Evolutionary conservation across 352 stramenopile species (phyloP).

Genomic region (Globisporangium echinulatum): DNA sequence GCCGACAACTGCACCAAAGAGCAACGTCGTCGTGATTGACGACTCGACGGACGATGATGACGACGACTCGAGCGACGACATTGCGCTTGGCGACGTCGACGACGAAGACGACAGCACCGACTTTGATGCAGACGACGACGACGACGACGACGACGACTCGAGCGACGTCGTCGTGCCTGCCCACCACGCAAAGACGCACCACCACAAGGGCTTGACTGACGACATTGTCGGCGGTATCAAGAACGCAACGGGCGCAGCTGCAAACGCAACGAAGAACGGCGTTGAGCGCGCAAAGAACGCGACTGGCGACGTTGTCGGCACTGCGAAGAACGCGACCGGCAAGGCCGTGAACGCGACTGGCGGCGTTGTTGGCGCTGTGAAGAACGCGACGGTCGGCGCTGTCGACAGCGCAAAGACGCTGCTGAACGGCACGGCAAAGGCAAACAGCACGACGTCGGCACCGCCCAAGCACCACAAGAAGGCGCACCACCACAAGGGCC

Average conservation of each 20-base stretch:
- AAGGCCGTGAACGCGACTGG: background rate
- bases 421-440: background rate
- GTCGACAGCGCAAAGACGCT: constrained; percentile 1
- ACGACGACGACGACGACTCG: too few relatives aligned
- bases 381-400: constrained; percentile 9
- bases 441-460: background rate
- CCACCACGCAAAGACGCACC: constrained; percentile 5
- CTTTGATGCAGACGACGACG: too few relatives aligned
- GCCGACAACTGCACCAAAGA: too few relatives aligned
- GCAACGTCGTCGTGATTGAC: constrained; percentile 5
- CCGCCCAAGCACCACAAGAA: constrained; percentile 2
- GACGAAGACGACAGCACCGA: too few relatives aligned
- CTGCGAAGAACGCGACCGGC: background rate
- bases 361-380: background rate
- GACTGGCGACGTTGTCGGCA: too few relatives aligned
- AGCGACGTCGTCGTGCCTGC: too few relatives aligned
- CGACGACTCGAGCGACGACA: too few relatives aligned
- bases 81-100: too few relatives aligned
- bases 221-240: constrained; percentile 6
- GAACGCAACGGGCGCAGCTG: background rate
- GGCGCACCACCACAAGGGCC: constrained; percentile 8
- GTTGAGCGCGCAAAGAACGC: background rate
- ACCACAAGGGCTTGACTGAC: constrained; percentile 10
- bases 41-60: too few relatives aligned
- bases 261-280: background rate